Base-by-base conservation (phyloP, 352 stramenopile species). In the Phytophthora sp. region DNA sequence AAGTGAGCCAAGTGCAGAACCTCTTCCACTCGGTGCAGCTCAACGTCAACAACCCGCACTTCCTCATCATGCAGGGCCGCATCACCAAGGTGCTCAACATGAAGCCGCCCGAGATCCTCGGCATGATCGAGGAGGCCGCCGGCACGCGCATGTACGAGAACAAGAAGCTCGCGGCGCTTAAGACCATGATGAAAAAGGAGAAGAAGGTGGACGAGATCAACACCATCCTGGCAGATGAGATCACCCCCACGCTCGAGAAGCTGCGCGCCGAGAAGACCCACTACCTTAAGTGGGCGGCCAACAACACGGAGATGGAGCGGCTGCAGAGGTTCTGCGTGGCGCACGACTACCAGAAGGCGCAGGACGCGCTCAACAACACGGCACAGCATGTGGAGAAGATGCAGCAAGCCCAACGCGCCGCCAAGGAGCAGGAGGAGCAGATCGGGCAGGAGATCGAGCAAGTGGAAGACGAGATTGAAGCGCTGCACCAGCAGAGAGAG, bases 31-130 rank as follows among this genome's bases (percentile, higher is more conserved):
- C 95, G 5, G 98, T 99, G 45, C 98, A 99, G 79, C 83, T 99
- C 31, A 99, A 99, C 83, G 97, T 99, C 50, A 99, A 99, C 87
- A 99, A 99, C 86, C 98, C 98, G 44, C 98, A 99, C 74, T 99
- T 99, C 74, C 85, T 99, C 43, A 99, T 99, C 84, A 99, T 99
- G 97, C 98, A 99, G 67, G 93, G 92, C 11, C 89, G 96, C 13
- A 99, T 99, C 66, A 99, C 97, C 37, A 99, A 99, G 75, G 97
- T 99, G 32, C 85, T 99, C 28, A 99, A 99, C 76, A 99, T 99
- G 98, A 99, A 99, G 73, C 97, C 98, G 4, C 83, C 89, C 6
- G 98, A 99, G 82, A 99, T 99, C 72, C 82, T 99, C 13, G 95
- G 97, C 37, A 99, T 99, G 97, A 98, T 99, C 20, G 98, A 99